Evolutionary conservation across 2,329 filamentous ascomycete genomes (phyloP), one percentile per base, ranked within the genome.

Genomic region (Paecilomyces fulvus): DNA sequence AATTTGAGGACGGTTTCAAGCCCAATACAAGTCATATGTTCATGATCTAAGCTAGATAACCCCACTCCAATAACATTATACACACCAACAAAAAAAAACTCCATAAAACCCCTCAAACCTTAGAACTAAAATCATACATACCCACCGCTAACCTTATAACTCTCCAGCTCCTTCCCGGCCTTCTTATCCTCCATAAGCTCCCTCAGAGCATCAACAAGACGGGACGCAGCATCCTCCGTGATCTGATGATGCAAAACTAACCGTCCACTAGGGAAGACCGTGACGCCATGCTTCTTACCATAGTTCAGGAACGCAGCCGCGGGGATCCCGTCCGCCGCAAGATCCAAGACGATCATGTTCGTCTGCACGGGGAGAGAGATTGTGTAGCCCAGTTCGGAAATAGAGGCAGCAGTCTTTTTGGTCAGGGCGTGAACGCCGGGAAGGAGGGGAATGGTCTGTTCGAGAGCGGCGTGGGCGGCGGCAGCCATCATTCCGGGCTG

Each of bases 401-500:
- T 56, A 10, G 55, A 55, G 3, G 59, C 56, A n/a, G 65, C 65
- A 3, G 63, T 62, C 23, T 59, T 28, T 30, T 57, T 60, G 5
- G 61, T 58, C 3, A 65, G 56, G 10, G 63, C 56, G 55, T 68
- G 65, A 6, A 68, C 64, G 23, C 49, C 52, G 9, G 63, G 60
- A 1, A 68, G 56, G 10, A 59, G 56, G 2, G 65, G 64, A 31
- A 66, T 54, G n/a, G 59, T 59, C 37, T 64, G 49, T 56, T 61
- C 64, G 20, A 67, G 50, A 0, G 66, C 59, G 2, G 61, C 60
- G 9, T 59, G 56, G 12, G 64, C 66, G 8, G 64, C 64, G 8
- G 66, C 63, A 1, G 67, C 63, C 65, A 69, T 65, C 62, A 69
- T 66, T 12, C 66, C 66, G 12, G 65, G 63, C 65, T 66, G 37